Conservation (phyloP, 148 eudicot genomes). For the Dysphania ambrosioides region DNA sequence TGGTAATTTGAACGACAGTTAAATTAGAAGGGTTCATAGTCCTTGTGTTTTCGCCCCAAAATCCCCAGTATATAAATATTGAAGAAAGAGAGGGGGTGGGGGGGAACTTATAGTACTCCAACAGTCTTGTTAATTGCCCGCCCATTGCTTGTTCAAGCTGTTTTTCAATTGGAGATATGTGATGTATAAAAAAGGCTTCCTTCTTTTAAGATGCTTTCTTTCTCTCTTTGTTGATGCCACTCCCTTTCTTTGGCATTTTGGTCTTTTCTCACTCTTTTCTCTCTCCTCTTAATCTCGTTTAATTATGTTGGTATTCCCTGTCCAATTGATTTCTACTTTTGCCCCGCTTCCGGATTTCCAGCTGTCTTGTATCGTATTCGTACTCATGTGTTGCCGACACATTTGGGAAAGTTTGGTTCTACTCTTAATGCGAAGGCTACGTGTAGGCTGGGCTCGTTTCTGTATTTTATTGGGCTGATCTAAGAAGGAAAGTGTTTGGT, state of each 20-base stretch:
- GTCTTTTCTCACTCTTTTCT: constrained; percentile 7
- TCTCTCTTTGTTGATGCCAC: constrained; percentile 20
- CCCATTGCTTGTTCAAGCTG: constrained; percentile 20
- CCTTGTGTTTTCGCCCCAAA: constrained; percentile 23
- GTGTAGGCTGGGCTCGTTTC: not conserved
- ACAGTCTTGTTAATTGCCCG: constrained; percentile 14
- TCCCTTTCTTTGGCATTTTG: constrained; percentile 20
- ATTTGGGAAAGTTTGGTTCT: too few species aligned
- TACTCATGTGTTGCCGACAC: too few species aligned
- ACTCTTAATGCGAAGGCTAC: too few species aligned
- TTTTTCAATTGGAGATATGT: constrained; percentile 24
- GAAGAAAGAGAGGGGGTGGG: constrained; percentile 18
- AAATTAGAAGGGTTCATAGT: constrained; percentile 20
- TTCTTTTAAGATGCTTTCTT: not conserved
- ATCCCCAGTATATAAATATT: not conserved
- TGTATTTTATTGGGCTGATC: not conserved
- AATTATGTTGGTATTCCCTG: too few species aligned
- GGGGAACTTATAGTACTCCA: constrained; percentile 18
- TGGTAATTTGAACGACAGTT: constrained; percentile 52
- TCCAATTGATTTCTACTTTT: too few species aligned
- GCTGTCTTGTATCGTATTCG: too few species aligned
- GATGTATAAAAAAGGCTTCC: constrained; percentile 24
- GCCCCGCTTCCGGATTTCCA: too few species aligned
- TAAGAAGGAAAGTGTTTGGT: too few species aligned
- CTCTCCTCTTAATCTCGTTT: not conserved